Conservation (phyloP, 345 rosid genomes). For the Sisymbrium irio region DNA sequence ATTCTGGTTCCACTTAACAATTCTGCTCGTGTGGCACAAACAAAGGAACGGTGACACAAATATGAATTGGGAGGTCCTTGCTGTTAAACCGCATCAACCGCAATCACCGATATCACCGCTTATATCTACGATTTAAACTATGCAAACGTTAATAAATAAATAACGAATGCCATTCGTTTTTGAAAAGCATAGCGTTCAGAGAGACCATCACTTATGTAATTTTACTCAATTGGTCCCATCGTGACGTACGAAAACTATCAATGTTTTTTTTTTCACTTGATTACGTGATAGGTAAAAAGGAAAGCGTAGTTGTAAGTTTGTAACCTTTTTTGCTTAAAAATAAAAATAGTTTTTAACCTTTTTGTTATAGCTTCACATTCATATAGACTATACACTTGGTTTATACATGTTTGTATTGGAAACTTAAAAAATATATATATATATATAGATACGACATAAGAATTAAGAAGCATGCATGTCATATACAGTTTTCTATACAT, state of each 20-base stretch:
- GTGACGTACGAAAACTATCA: not conserved
- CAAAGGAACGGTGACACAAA: not conserved
- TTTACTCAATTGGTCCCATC: not conserved
- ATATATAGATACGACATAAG: not conserved
- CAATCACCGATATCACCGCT: conserved; percentile 4
- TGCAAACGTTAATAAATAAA: not conserved
- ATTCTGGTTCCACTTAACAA: not conserved
- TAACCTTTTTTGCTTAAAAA: not conserved
- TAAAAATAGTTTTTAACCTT: not conserved
- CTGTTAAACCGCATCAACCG: not conserved
- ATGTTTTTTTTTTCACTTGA: not conserved
- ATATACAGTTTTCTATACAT: not conserved
- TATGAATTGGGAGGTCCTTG: conserved; percentile 5
- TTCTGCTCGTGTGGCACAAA: not conserved
- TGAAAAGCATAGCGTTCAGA: not conserved
- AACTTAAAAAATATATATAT: not conserved
- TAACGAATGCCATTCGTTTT: not conserved
- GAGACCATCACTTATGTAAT: not conserved
- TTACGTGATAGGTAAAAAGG: not conserved
- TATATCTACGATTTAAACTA: not conserved
- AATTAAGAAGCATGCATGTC: conserved; percentile 4
- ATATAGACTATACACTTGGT: not conserved
- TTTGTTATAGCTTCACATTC: not conserved
- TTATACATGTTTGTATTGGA: not conserved
- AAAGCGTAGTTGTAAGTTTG: not conserved